Evolutionary conservation across 306 rosid genomes (phyloP).

Genomic region (Cucurbita ficifolia): DNA sequence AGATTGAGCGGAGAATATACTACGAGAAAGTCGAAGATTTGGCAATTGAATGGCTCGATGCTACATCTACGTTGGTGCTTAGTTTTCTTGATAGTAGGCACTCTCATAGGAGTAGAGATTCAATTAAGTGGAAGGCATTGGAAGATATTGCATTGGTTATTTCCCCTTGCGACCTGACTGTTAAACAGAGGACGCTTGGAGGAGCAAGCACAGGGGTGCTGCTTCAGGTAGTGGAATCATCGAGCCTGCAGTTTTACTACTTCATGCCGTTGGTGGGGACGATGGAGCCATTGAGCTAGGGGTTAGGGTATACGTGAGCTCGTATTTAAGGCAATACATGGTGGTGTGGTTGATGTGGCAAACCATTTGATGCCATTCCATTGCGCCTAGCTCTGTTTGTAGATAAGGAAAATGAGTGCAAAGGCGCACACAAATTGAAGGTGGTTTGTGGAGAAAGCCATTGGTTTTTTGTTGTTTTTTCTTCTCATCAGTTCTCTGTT

Average conservation of each 20-base stretch:
- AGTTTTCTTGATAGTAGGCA: conserved; percentile 32
- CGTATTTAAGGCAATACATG: conserved; percentile 33
- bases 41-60: conserved; percentile 67
- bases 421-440: neutral
- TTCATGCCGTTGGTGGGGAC: conserved; percentile 79
- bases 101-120: conserved; percentile 28
- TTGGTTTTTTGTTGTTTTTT: neutral
- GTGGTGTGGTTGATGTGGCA: neutral
- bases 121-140: conserved; percentile 49
- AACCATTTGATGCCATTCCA: neutral
- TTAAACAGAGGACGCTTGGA: conserved; percentile 12
- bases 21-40: conserved; percentile 79
- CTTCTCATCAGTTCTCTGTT: neutral
- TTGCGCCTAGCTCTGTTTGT: conserved; percentile 1
- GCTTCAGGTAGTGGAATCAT: conserved; percentile 24
- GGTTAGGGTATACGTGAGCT: conserved; percentile 64
- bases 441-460: conserved; percentile 3
- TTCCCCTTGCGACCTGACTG: conserved; percentile 34
- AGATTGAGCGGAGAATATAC: conserved; percentile 78
- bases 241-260: conserved; percentile 47
- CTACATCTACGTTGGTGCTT: conserved; percentile 75
- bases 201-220: conserved; percentile 12
- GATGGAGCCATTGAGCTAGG: conserved; percentile 68
- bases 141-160: conserved; percentile 48
- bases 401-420: conserved; percentile 6